Percentiles rank a stretch among this genome's conserved stretches.
phyloP scores from a whole-genome alignment of 2,329 filamentous ascomycete species.

The Venturiaceae sp. region DNA sequence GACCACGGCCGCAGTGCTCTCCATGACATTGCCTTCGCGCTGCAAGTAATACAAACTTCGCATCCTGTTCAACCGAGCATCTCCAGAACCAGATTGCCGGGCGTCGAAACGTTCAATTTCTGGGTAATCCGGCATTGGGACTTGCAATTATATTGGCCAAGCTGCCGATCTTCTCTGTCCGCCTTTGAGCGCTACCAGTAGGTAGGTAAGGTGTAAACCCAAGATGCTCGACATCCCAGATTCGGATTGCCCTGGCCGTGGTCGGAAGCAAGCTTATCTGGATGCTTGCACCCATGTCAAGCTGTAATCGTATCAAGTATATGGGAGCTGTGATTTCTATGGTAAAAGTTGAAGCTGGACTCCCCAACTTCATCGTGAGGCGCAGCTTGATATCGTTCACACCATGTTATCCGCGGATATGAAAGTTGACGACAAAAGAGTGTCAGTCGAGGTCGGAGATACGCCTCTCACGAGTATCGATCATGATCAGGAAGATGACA shows the following conservation, averaged over 20 bases:
- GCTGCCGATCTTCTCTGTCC: neutral
- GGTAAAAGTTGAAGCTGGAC: no score
- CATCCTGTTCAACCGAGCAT: no score
- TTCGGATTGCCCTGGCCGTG: neutral
- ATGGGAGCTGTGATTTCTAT: neutral
- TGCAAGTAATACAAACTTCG: no score
- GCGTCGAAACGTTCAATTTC: no score
- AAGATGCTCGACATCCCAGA: neutral
- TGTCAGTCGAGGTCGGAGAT: neutral
- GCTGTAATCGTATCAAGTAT: neutral
- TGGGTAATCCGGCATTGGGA: no score
- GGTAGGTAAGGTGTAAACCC: neutral
- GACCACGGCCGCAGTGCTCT: no score
- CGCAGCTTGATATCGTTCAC: no score
- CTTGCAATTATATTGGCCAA: neutral
- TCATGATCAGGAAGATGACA: neutral
- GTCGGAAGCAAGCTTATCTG: neutral
- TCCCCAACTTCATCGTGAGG: no score
- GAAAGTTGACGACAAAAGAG: neutral
- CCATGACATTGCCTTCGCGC: no score
- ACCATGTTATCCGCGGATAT: neutral
- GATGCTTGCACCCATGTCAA: neutral
- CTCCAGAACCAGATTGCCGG: no score
- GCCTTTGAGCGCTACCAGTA: neutral
- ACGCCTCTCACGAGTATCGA: neutral